Conservation (phyloP, 768 basidiomycete species). For the Cystobasidium onofrii region DNA sequence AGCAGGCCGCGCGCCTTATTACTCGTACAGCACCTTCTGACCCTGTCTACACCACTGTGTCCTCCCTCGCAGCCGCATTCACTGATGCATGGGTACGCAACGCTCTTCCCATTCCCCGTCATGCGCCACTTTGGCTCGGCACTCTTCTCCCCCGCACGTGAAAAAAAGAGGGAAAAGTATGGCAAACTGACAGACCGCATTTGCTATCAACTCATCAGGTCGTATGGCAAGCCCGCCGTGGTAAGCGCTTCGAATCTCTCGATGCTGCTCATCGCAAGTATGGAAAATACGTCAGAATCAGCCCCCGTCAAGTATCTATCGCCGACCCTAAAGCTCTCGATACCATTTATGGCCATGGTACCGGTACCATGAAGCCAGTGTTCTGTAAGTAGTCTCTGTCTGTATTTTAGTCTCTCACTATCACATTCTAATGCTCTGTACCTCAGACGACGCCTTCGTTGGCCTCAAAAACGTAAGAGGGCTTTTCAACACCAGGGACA, state of each 20-base stretch:
- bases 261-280: constrained; percentile 66
- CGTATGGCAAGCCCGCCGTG: constrained; percentile 57
- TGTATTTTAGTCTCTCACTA: no score
- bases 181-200: not conserved
- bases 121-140: not conserved
- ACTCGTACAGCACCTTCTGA: not conserved
- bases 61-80: constrained; percentile 1
- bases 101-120: not conserved
- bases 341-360: constrained; percentile 71
- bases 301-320: constrained; percentile 68
- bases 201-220: constrained; percentile 45
- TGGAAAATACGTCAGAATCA: constrained; percentile 50
- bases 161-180: no score
- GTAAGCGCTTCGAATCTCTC: constrained; percentile 66
- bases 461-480: constrained; percentile 54
- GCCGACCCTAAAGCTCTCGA: constrained; percentile 68
- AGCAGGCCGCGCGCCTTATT: constrained; percentile 53
- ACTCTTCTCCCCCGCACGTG: no score
- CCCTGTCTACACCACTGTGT: not conserved
- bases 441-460: constrained; percentile 53
- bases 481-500: constrained; percentile 43
- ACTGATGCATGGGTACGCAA: constrained; percentile 14
- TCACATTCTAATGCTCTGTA: no score
- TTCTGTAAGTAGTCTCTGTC: constrained; percentile 56
- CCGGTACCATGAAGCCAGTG: constrained; percentile 68